Conservation (phyloP, 2,329 filamentous ascomycete genomes). For the Dactylellina drechsleri region DNA sequence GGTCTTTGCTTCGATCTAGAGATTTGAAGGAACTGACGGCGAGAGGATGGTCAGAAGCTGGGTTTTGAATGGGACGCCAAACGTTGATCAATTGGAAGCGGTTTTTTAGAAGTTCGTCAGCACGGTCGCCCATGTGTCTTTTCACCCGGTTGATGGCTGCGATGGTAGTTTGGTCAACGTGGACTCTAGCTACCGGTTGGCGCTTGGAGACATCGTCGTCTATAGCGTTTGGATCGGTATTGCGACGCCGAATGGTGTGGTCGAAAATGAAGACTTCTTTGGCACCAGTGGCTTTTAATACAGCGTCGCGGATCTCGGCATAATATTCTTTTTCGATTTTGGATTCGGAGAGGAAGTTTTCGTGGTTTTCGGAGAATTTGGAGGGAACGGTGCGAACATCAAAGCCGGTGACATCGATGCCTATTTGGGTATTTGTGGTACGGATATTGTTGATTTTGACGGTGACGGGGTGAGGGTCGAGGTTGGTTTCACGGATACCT, state of each 20-base stretch:
- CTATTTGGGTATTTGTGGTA: constrained; percentile 73
- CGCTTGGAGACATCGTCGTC: constrained; percentile 64
- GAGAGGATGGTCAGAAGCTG: constrained; percentile 74
- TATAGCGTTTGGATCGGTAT: constrained; percentile 60
- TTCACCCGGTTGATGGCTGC: constrained; percentile 72
- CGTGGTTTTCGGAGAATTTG: constrained; percentile 65
- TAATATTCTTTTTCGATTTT: constrained; percentile 80
- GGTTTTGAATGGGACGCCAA: constrained; percentile 73
- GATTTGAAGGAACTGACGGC: constrained; percentile 74
- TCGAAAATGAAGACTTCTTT: constrained; percentile 76
- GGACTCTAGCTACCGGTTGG: constrained; percentile 75
- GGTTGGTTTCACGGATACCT: constrained; percentile 74
- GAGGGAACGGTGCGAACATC: constrained; percentile 70
- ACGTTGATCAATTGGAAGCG: constrained; percentile 77
- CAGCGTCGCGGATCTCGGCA: constrained; percentile 79
- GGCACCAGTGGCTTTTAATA: constrained; percentile 73
- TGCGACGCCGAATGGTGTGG: constrained; percentile 73
- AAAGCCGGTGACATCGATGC: constrained; percentile 80
- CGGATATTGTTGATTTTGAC: constrained; percentile 78
- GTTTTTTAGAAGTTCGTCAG: constrained; percentile 68
- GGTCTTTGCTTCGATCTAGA: constrained; percentile 67
- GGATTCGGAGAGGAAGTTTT: constrained; percentile 74
- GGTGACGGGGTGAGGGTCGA: constrained; percentile 64
- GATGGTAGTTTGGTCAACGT: constrained; percentile 75
- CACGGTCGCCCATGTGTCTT: constrained; percentile 68